phyloP scores from a whole-genome alignment of 2,329 filamentous ascomycete species.

The Botrytis squamosa region DNA sequence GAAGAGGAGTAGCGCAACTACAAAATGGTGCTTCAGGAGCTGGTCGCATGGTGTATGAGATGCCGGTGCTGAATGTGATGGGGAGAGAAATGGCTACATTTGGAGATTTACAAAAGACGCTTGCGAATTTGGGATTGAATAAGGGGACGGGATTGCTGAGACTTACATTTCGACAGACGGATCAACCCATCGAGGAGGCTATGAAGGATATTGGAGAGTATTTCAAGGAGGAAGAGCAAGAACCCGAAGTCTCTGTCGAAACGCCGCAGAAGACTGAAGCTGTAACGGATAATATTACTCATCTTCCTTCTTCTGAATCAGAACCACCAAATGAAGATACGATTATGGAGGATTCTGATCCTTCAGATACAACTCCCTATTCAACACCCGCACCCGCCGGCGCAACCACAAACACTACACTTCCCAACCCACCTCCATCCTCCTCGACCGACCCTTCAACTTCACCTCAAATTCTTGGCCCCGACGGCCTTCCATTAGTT shows the following conservation, averaged over 20 bases:
- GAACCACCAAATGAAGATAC: slow-evolving; percentile 21
- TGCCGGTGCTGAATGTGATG: slow-evolving; percentile 80
- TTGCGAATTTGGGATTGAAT: slow-evolving; percentile 84
- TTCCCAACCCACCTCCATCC: neutral
- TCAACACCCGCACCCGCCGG: neutral
- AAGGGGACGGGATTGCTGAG: slow-evolving; percentile 77
- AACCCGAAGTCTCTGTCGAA: slow-evolving; percentile 17
- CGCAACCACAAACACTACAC: slow-evolving; percentile 12
- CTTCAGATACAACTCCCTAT: slow-evolving; percentile 7
- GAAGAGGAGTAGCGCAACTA: slow-evolving; percentile 68
- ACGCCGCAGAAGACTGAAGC: slow-evolving; percentile 25
- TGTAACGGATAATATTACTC: slow-evolving; percentile 28
- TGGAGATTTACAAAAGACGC: slow-evolving; percentile 80
- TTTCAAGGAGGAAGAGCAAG: slow-evolving; percentile 50
- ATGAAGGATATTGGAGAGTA: slow-evolving; percentile 77
- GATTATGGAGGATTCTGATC: slow-evolving; percentile 19
- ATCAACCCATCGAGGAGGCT: slow-evolving; percentile 78
- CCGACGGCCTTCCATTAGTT: slow-evolving; percentile 53
- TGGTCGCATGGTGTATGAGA: slow-evolving; percentile 84
- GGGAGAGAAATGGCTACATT: slow-evolving; percentile 76
- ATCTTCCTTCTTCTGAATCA: slow-evolving; percentile 24
- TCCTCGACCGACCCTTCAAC: slow-evolving; percentile 5
- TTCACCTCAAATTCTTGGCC: slow-evolving; percentile 31
- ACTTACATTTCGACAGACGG: slow-evolving; percentile 72
- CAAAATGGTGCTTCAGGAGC: slow-evolving; percentile 51